Base-by-base conservation (phyloP, 1,139 yeast genomes). In the Lizanozyma gosingica region DNA sequence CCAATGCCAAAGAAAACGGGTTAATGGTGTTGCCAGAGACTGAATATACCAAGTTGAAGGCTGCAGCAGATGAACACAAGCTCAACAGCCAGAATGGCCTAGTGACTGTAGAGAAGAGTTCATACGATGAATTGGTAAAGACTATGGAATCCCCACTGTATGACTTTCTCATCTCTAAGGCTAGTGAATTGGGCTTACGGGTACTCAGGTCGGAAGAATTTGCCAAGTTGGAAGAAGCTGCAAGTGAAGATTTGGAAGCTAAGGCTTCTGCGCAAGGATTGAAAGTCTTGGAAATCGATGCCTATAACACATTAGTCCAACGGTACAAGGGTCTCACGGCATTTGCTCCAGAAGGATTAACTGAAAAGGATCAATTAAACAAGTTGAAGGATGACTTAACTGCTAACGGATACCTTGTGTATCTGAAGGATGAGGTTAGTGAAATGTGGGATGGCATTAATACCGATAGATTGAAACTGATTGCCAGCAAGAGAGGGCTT, bases 1-100 rank as follows among this genome's bases (percentile, higher is more conserved):
- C 49, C 4, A 52, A 49, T 36, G 73, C 73, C 1, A 41, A 45
- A 0, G 49, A 49, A 3, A 56, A 57, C 42, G 70, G 69, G 1
- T 50, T 61, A 39, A 52, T 47, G 6, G 53, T 64, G 3, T 33
- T 65, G 4, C 55, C 66, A 4, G 37, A 41, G 11, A 67, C 61
- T 38, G 64, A 62, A 17, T 48, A 53, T 17, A 45, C 45, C 35
- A 41, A 42, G 18, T 45, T 59, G 42, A 51, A 46, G 38, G 54
- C 44, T n/a, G 45, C 41, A 4, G 49, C 49, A 3, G 48, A 46
- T 15, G 43, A 42, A 37, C 44, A 27, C 4, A 22, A 22, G 29
- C 9, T 11, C 29, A 22, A 22, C 11, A 22, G 11, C 11, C 29
- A 22, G 29, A 22, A 22, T 29, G 51, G 48, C 2, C 36, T 41